Base-by-base conservation (phyloP, 2,329 filamentous ascomycete genomes). In the Ceratocystis eucalypticola region DNA sequence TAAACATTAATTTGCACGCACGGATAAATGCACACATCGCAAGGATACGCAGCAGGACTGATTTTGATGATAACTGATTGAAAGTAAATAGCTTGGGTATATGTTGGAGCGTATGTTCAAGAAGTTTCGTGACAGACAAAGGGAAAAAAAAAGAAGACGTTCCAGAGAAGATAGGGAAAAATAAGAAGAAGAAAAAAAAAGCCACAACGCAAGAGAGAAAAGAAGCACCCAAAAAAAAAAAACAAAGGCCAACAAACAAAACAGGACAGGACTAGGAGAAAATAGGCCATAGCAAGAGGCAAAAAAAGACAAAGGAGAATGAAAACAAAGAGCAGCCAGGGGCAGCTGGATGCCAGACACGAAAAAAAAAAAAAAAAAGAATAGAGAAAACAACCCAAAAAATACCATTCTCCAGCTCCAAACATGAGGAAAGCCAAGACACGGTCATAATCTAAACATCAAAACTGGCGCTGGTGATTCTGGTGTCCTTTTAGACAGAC, bases 151-250 rank as follows among this genome's bases (percentile, higher is more conserved):
- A 61, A 30, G 44, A 37, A 44, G 44, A 45, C 37, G 33, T 64
- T 25, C 53, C 41, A 46, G 33, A 5, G n/a, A 30, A 61, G 8
- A 28, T n/a, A n/a, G 6, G 22, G 22, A 57, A 41, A 45, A 59
- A 67, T 17, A 66, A 65, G 69, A 73, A 71, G 44, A 25, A 71
- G 65, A 68, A 70, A 70, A 74, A 71, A 72, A 71, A 69, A 69
- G 44, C 37, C 45, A 37, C 55, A 48, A 44, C 37, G 46, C 44
- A 65, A 53, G 46, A 53, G 25, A 33, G 4, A 5, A 46, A 25
- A 33, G 10, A 17, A 66, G 28, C 12, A 41, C 41, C n/a, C 48
- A 22, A 8, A 53, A 53, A 25, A 28, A 53, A 20, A 25, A 37
- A 64, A 45, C 53, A 41, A 59, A 37, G 41, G 20, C n/a, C 44